Evolutionary conservation across 495 filamentous ascomycete genomes (phyloP), one percentile per base, ranked within the genome.

Genomic region (Xylaria castorea): DNA sequence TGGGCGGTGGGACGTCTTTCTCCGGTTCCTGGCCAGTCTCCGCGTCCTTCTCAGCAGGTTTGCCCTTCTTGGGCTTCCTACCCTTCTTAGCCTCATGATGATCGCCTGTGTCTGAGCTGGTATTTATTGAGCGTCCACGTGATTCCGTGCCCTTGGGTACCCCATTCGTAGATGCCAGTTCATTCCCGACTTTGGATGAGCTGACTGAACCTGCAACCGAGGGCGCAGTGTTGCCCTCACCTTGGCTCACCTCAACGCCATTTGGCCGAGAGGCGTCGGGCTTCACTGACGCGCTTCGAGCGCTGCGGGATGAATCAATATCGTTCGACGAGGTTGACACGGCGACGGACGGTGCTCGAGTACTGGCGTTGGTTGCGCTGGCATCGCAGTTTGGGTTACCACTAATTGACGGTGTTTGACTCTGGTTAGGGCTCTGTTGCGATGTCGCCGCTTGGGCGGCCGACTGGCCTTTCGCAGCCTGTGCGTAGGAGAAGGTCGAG

Each of bases 401-500:
- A 32, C 86, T 87, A n/a, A 89, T 89, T 20, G 88, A 88, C 18
- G 88, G 87, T 51, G 89, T 91, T 75, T 91, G 87, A 73, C 89
- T 92, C 46, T 92, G 90, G 22, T 90, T 91, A 34, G 91, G 87
- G n/a, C 90, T 88, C 9, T 85, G 82, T 50, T 94, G 92, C 66
- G 84, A 73, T 51, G 78, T 68, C 50, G 77, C 73, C 68, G 85
- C 58, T 38, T 75, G 75, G 16, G 67, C 55, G 27, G 75, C 44
- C 55, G 74, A 73, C 71, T 89, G 86, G 75, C 93, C 92, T 82
- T 93, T 94, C 36, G 95, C 96, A 78, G 95, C 95, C 86, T 97
- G 94, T 70, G 95, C 95, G 83, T 99, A 99, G 53, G 96, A 97
- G 82, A 97, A 97, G 68, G 86, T 79, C 63, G 82, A 75, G 62